These are phyloP conservation scores for Aspergillus brunneoviolaceus DNA, from an alignment of 2,329 filamentous ascomycete genomes.

Conservation along the genomic window DNA sequence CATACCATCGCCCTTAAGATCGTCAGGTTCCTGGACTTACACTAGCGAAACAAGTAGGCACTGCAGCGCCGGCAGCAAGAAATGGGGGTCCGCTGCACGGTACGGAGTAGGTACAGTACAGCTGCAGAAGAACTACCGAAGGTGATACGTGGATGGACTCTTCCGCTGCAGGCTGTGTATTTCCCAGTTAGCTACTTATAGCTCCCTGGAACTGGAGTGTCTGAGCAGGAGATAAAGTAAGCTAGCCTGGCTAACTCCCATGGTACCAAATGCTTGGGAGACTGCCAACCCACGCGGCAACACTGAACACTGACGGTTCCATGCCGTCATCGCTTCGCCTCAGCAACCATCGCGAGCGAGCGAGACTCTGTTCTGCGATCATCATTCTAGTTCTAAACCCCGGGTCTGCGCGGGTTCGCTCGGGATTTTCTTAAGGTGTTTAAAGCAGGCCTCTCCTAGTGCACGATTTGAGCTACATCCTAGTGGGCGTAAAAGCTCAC, in stretches of 20 bases:
- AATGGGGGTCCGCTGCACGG: too few species aligned
- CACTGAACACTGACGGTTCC: background rate
- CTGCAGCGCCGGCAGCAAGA: background rate
- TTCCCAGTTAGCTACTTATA: background rate
- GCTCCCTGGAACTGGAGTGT: background rate
- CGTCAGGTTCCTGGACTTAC: background rate
- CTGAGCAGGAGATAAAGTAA: background rate
- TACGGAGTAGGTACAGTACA: too few species aligned
- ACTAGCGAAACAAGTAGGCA: background rate
- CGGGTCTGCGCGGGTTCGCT: too few species aligned
- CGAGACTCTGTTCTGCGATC: background rate
- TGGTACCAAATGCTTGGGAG: background rate
- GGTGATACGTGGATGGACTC: background rate
- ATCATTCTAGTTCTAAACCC: too few species aligned
- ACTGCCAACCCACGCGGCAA: background rate
- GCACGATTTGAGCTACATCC: too few species aligned
- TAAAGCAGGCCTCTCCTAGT: too few species aligned
- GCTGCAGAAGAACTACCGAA: background rate
- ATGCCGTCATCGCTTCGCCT: background rate
- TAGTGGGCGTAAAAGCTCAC: too few species aligned
- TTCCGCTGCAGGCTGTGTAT: background rate
- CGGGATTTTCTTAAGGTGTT: too few species aligned
- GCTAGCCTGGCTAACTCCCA: background rate
- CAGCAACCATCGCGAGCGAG: too few species aligned
- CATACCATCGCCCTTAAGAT: background rate